A percentile compares a stretch with the other conserved stretches of the same genome.
Evolutionary conservation across 768 basidiomycete genomes (phyloP).

Genomic region (Brasilioporus rufonigricans): DNA sequence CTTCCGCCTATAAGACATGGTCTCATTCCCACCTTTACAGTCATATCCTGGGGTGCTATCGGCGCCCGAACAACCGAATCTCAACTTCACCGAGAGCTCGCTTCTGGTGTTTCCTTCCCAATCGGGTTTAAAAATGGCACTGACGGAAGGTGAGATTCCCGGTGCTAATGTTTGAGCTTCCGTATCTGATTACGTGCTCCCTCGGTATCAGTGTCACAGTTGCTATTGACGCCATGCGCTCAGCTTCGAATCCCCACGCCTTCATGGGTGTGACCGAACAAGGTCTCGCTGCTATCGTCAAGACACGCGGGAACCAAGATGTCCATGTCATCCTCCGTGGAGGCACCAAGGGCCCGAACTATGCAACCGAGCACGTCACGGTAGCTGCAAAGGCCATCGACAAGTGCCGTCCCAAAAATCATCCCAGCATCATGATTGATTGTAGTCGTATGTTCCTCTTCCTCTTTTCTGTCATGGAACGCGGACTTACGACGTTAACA

Average conservation of each 20-base stretch:
- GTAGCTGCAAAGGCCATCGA: slow-evolving; percentile 59
- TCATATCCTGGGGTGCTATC: slow-evolving; percentile 92
- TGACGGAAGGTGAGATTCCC: slow-evolving; percentile 65
- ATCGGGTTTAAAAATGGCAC: slow-evolving; percentile 99
- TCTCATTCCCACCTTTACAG: slow-evolving; percentile 28
- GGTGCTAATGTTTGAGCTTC: background rate
- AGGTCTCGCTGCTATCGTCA: slow-evolving; percentile 92
- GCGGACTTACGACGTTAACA: slow-evolving; percentile 21
- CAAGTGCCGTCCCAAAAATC: slow-evolving; percentile 53
- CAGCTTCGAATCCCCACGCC: slow-evolving; percentile 87
- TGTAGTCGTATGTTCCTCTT: slow-evolving; percentile 61
- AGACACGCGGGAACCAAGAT: slow-evolving; percentile 80
- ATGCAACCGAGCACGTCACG: slow-evolving; percentile 65
- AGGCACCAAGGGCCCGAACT: slow-evolving; percentile 91
- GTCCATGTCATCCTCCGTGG: slow-evolving; percentile 97
- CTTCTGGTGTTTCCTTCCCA: slow-evolving; percentile 95
- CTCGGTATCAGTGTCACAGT: slow-evolving; percentile 58
- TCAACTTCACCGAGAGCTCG: slow-evolving; percentile 95
- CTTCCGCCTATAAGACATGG: background rate
- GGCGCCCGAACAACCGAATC: slow-evolving; percentile 97
- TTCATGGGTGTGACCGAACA: slow-evolving; percentile 94
- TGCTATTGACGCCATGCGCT: slow-evolving; percentile 96
- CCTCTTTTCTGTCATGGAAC: background rate
- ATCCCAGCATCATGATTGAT: slow-evolving; percentile 84
- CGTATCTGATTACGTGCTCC: background rate